Evolutionary conservation across 2,329 filamentous ascomycete species (phyloP).

Genomic region (Sporothrix brunneoviolacea): DNA sequence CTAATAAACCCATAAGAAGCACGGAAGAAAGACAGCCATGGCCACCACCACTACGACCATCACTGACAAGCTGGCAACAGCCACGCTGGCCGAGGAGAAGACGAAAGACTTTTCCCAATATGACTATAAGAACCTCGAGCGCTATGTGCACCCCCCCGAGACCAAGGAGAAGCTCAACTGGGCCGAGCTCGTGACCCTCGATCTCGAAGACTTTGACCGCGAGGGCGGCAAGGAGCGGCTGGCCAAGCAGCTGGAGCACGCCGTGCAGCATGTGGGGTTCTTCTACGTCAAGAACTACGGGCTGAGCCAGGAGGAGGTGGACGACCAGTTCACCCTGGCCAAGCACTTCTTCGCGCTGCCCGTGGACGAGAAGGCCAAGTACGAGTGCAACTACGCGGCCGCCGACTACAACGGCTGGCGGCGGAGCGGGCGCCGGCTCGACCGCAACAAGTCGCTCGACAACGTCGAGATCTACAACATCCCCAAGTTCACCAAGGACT

Average conservation of each 20-base stretch:
- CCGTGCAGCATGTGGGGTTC: conserved; percentile 40
- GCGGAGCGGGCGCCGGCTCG: conserved; percentile 29
- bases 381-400: conserved; percentile 26
- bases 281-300: conserved; percentile 55
- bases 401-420: conserved; percentile 49
- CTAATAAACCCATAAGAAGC: too few relatives aligned
- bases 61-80: conserved; percentile 11
- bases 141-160: conserved; percentile 17
- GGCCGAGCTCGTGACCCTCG: conserved; percentile 24
- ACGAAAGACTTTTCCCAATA: too few relatives aligned
- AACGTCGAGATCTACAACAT: conserved; percentile 56
- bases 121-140: too few relatives aligned
- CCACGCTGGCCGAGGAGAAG: too few relatives aligned
- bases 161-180: conserved; percentile 19
- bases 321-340: conserved; percentile 49
- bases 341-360: conserved; percentile 43
- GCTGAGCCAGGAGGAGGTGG: conserved; percentile 47
- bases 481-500: too few relatives aligned
- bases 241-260: conserved; percentile 33
- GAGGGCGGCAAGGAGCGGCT: conserved; percentile 28
- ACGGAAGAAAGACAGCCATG: not conserved
- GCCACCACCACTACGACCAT: not conserved
- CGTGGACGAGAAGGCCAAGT: conserved; percentile 48
- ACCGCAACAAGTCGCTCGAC: conserved; percentile 35
- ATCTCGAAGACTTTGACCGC: conserved; percentile 26